Base-by-base conservation (phyloP, 441 rosid species). In the Syzygium syzygioides region DNA sequence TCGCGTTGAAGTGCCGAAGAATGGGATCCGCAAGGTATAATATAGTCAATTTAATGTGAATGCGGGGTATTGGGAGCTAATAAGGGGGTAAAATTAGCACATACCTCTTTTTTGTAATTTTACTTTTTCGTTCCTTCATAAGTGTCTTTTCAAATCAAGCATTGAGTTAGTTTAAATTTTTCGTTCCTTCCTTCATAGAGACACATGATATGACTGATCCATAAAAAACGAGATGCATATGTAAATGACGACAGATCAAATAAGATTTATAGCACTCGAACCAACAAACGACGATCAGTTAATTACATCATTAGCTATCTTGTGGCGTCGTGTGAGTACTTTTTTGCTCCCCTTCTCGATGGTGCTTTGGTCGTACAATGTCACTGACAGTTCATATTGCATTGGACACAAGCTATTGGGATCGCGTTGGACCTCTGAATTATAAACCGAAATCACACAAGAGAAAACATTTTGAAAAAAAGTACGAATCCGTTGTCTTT, bases 201-300 rank as follows among this genome's bases (percentile, higher is more conserved):
- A 17, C 12, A 17, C 4, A 14, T 23, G 48, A 34, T 20, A 20
- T 1, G 45, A 66, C 6, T 6, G 45, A 19, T 32, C 14, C 18
- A 32, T 32, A 1, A 32, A 10, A 66, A 68, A 13, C 7, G 2
- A 32, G 7, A 34, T 68, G 10, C 4, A 2, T 68, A 4, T 8
- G 10, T 64, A 2, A 12, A 1, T 1, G 76, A 4, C 1, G 1
- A 25, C 2, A 4, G 19, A 34, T 34, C 48, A 34, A 68, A 68
- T 11, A 14, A 15, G 9, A 68, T 68, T 32, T 1, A 68, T 18
- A 20, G 25, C 79, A 18, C 10, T 12, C 41, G 14, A 34, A 9
- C 8, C 4, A 41, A 34, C 26, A 0, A 4, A 34, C 26, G 0
- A 2, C 14, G 7, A 5, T 68, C 2, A 71, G 15, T 41, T 37